A percentile compares a stretch with the other conserved stretches of the same genome.
phyloP scores from a whole-genome alignment of 2,329 filamentous ascomycete genomes.

The Cyphellophora attinorum region DNA sequence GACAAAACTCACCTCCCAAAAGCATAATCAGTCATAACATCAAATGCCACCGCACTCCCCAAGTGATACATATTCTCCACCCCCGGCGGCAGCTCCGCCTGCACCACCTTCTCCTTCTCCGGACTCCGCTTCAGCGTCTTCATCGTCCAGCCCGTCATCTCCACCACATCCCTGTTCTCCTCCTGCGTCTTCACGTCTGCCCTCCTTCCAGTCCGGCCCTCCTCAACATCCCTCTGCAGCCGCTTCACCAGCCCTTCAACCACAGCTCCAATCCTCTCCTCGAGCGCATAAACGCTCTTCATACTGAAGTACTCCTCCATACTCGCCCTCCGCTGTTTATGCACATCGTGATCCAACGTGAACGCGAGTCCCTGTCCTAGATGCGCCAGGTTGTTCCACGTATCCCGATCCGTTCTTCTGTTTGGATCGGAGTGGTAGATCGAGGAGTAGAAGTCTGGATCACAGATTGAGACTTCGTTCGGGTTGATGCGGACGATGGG shows the following conservation, averaged over 20 bases:
- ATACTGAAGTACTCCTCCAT: slow-evolving; percentile 18
- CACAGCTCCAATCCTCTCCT: slow-evolving; percentile 18
- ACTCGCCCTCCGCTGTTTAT: slow-evolving; percentile 13
- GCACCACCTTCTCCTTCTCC: too few species aligned
- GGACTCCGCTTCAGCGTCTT: too few species aligned
- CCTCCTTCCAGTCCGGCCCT: too few species aligned
- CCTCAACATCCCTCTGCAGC: slow-evolving; percentile 22
- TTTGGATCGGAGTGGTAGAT: slow-evolving; percentile 19
- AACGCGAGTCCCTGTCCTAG: slow-evolving; percentile 6
- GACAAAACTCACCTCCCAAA: too few species aligned
- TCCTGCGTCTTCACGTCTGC: too few species aligned
- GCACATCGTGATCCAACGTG: slow-evolving; percentile 20
- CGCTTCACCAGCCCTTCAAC: slow-evolving; percentile 13
- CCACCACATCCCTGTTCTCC: too few species aligned
- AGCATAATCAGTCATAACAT: slow-evolving; percentile 13
- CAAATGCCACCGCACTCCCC: slow-evolving; percentile 21
- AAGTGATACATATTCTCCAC: slow-evolving; percentile 17
- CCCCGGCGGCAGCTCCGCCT: too few species aligned
- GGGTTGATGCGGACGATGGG: slow-evolving; percentile 20
- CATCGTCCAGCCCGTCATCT: too few species aligned
- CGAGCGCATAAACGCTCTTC: slow-evolving; percentile 11
- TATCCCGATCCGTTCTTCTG: slow-evolving; percentile 8
- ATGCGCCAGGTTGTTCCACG: slow-evolving; percentile 8
- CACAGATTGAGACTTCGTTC: slow-evolving; percentile 18
- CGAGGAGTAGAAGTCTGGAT: slow-evolving; percentile 18